Evolutionary conservation across 1,139 yeast genomes (phyloP).

Genomic region (Spathaspora sp.): DNA sequence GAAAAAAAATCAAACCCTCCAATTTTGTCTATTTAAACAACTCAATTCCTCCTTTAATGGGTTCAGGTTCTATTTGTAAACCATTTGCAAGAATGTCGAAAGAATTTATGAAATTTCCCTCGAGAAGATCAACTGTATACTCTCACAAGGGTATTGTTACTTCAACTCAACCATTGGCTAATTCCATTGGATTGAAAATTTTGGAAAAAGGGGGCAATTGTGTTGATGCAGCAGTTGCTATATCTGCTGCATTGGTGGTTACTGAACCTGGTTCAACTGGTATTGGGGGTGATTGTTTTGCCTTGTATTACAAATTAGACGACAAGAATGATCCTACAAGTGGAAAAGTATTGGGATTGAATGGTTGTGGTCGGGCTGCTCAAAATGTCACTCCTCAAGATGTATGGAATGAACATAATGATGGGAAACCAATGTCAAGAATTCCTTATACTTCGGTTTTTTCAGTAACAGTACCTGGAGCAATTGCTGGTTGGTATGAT

Average conservation of each 20-base stretch:
- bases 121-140: slow-evolving; percentile 76
- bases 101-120: slow-evolving; percentile 36
- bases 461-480: slow-evolving; percentile 73
- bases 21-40: not conserved
- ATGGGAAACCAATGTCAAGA: slow-evolving; percentile 41
- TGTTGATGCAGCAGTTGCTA: slow-evolving; percentile 79
- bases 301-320: slow-evolving; percentile 54
- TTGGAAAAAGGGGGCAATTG: slow-evolving; percentile 76
- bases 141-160: slow-evolving; percentile 75
- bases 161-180: slow-evolving; percentile 76
- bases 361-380: slow-evolving; percentile 79
- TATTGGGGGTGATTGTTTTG: slow-evolving; percentile 81
- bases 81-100: slow-evolving; percentile 10
- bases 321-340: slow-evolving; percentile 24
- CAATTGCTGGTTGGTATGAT: slow-evolving; percentile 77
- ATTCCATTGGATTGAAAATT: slow-evolving; percentile 69
- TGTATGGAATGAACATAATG: slow-evolving; percentile 41
- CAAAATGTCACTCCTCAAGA: slow-evolving; percentile 48
- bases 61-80: not conserved
- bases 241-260: slow-evolving; percentile 71
- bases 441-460: slow-evolving; percentile 52
- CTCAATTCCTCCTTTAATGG: not conserved
- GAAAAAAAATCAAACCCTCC: not conserved
- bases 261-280: slow-evolving; percentile 81
- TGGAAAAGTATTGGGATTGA: slow-evolving; percentile 58